A percentile compares a stretch with the other conserved stretches of the same genome.
Evolutionary conservation across 306 rosid species (phyloP).

Genomic region (Potentilla sterilis): DNA sequence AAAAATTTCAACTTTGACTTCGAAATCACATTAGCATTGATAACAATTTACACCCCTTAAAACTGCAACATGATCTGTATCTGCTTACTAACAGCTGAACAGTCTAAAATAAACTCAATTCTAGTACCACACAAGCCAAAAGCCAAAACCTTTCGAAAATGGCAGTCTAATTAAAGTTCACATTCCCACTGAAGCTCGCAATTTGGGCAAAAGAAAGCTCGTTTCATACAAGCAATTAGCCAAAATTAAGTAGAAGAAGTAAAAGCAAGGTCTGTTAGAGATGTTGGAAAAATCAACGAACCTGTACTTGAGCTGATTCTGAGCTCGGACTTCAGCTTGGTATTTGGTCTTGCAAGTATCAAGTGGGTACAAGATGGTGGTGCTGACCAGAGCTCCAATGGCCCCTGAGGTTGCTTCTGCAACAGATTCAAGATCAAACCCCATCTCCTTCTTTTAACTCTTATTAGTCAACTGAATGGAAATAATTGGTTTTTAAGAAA

Average conservation of each 20-base stretch:
- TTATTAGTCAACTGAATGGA: background rate
- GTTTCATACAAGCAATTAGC: background rate
- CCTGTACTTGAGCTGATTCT: conserved; percentile 74
- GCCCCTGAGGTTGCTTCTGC: conserved; percentile 97
- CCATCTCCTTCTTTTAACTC: conserved; percentile 33
- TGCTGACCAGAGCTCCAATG: conserved; percentile 87
- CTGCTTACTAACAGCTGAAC: background rate
- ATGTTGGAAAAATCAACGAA: conserved; percentile 7
- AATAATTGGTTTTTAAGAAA: conserved; percentile 27
- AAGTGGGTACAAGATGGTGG: conserved; percentile 83
- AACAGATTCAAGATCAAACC: conserved; percentile 71
- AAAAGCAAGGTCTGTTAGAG: background rate
- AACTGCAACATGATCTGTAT: background rate
- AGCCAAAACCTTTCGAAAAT: conserved; percentile 1
- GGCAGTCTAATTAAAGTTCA: background rate
- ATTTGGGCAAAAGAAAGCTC: background rate
- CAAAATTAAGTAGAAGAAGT: background rate
- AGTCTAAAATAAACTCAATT: background rate
- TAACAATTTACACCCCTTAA: background rate
- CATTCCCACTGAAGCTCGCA: background rate
- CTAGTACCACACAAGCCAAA: background rate
- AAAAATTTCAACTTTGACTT: too few relatives aligned
- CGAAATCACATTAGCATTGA: background rate
- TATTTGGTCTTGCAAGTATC: conserved; percentile 96
- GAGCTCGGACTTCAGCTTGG: conserved; percentile 90